phyloP scores from a whole-genome alignment of 2,329 filamentous ascomycete genomes.

The Fusarium acutatum region DNA sequence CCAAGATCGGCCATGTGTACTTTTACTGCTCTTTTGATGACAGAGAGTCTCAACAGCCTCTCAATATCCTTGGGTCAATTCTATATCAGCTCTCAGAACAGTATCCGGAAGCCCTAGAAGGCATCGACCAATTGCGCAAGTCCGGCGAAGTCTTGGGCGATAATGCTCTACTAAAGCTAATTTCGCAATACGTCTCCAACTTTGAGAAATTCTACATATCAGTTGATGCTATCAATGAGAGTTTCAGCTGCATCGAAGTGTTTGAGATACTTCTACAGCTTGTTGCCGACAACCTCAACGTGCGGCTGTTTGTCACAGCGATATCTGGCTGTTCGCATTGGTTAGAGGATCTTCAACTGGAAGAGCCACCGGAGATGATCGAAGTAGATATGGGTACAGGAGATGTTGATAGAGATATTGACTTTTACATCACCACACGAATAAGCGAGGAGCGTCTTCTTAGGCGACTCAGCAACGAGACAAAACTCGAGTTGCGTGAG shows the following conservation, averaged over 20 bases:
- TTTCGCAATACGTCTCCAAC: rapidly evolving
- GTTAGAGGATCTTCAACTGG: rapidly evolving
- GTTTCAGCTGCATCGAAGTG: rapidly evolving
- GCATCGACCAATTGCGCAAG: background rate
- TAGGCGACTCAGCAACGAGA: background rate
- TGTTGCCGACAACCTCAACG: rapidly evolving
- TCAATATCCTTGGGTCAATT: rapidly evolving
- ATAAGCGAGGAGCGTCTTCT: background rate
- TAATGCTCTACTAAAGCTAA: rapidly evolving
- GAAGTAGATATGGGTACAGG: background rate
- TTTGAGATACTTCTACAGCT: background rate
- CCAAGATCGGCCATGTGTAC: rapidly evolving
- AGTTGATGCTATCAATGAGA: background rate
- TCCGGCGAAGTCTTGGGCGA: rapidly evolving
- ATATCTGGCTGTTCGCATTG: background rate
- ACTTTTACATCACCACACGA: background rate
- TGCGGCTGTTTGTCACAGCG: rapidly evolving
- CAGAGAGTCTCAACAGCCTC: background rate
- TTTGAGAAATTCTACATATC: background rate
- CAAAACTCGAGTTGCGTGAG: background rate
- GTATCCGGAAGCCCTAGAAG: background rate
- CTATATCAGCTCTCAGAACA: background rate
- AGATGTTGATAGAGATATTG: background rate
- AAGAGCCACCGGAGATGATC: rapidly evolving
- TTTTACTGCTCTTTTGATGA: background rate